Conservation (phyloP, 2,329 filamentous ascomycete genomes). For the Lachnellula willkommii region DNA sequence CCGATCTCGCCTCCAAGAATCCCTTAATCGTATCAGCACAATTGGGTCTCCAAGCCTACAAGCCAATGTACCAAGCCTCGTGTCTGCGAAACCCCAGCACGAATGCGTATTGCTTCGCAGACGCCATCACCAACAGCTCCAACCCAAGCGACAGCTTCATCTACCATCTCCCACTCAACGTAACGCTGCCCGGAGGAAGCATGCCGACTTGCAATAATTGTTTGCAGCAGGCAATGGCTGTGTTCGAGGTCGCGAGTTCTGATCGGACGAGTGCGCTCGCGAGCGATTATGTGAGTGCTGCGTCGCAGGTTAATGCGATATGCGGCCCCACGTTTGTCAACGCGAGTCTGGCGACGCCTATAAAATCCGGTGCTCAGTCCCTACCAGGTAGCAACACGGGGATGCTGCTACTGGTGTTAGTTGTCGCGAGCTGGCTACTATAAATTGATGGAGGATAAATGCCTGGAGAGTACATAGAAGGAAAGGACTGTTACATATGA, state of each 20-base stretch:
- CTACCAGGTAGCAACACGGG: conserved; percentile 1
- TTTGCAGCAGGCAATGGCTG: conserved; percentile 71
- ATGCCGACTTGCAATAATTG: conserved; percentile 73
- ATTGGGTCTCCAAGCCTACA: conserved; percentile 69
- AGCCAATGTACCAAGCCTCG: conserved; percentile 70
- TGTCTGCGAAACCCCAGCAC: conserved; percentile 67
- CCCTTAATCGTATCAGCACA: conserved; percentile 69
- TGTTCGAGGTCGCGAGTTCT: conserved; percentile 66
- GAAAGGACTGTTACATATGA: not conserved
- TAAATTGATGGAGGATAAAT: not conserved
- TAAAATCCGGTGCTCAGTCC: conserved; percentile 3
- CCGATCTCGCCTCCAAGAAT: conserved; percentile 64
- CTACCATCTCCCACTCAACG: conserved; percentile 81
- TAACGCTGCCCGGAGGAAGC: conserved; percentile 58
- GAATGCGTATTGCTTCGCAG: conserved; percentile 72
- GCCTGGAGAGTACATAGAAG: not conserved
- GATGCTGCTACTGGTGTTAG: conserved; percentile 14
- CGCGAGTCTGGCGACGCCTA: conserved; percentile 38
- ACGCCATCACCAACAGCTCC: conserved; percentile 71
- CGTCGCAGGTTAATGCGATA: conserved; percentile 63
- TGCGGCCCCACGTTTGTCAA: conserved; percentile 57
- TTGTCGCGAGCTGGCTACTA: conserved; percentile 18
- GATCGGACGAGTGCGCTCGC: conserved; percentile 63
- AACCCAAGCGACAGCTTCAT: conserved; percentile 69
- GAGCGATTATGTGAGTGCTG: conserved; percentile 64